These are phyloP conservation scores for Cyclotella atomus DNA, from an alignment of 108 stramenopile species.

Conservation along the genomic window DNA sequence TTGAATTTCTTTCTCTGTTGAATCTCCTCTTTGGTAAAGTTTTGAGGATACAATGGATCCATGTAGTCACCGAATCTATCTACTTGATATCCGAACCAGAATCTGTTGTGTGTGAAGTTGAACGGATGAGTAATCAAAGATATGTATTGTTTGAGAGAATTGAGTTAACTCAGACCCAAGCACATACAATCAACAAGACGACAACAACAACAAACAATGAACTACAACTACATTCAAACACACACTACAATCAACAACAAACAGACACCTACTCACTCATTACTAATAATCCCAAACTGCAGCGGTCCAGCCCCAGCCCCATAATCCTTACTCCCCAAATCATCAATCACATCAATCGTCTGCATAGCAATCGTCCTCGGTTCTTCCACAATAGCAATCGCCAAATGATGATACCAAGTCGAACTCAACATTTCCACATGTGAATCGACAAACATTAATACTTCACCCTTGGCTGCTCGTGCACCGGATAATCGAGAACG, in stretches of 20 bases:
- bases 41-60: slow-evolving; percentile 26
- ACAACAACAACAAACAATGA: not conserved
- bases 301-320: slow-evolving; percentile 29
- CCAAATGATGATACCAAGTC: slow-evolving; percentile 59
- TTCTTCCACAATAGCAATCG: slow-evolving; percentile 51
- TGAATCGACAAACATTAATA: slow-evolving; percentile 57
- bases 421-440: slow-evolving; percentile 51
- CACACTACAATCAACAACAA: not conserved
- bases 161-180: too few relatives aligned
- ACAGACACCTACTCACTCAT: slow-evolving; percentile 10
- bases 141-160: too few relatives aligned
- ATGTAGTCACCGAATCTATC: slow-evolving; percentile 49
- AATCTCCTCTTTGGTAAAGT: slow-evolving; percentile 31
- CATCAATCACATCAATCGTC: slow-evolving; percentile 55
- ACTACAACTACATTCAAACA: not conserved
- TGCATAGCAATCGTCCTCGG: slow-evolving; percentile 59
- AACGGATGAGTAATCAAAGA: too few relatives aligned
- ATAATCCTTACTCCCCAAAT: slow-evolving; percentile 46
- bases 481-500: slow-evolving; percentile 51
- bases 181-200: not conserved
- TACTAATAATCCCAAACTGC: slow-evolving; percentile 50
- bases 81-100: slow-evolving; percentile 46
- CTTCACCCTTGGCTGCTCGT: slow-evolving; percentile 40
- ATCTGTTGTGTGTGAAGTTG: slow-evolving; percentile 8
- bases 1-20: slow-evolving; percentile 30